Evolutionary conservation across 1,284 basidiomycete species (phyloP).

Genomic region (Trametes sp.): DNA sequence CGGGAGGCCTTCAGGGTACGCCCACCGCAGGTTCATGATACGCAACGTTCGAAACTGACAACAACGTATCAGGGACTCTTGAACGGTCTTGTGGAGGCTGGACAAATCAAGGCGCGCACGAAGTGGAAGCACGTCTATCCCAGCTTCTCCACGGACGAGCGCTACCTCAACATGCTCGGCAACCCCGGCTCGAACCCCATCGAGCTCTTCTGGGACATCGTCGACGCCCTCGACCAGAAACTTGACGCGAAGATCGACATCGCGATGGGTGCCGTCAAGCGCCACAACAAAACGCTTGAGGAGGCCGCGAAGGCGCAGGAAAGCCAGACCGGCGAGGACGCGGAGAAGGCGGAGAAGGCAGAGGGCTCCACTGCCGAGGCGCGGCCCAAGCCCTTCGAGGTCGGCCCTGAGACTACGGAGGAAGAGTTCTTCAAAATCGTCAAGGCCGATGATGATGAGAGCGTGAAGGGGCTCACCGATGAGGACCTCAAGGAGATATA

Average conservation of each 20-base stretch:
- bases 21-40: not conserved
- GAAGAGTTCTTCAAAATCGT: conserved; percentile 69
- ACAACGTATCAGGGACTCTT: conserved; percentile 76
- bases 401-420: conserved; percentile 64
- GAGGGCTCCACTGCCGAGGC: not conserved
- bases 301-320: not conserved
- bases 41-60: no score
- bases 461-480: conserved; percentile 54
- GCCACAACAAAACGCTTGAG: conserved; percentile 47
- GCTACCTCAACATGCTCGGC: conserved; percentile 89
- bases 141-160: conserved; percentile 75
- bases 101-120: conserved; percentile 80
- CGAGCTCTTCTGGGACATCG: conserved; percentile 95
- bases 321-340: conserved; percentile 42
- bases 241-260: conserved; percentile 79
- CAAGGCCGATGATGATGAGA: conserved; percentile 58
- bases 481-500: conserved; percentile 70
- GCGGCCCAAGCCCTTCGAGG: conserved; percentile 50
- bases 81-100: conserved; percentile 67
- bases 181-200: conserved; percentile 93
- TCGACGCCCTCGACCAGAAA: conserved; percentile 87
- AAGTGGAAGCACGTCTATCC: conserved; percentile 94
- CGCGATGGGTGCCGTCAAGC: conserved; percentile 67
- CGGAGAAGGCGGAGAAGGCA: conserved; percentile 32
- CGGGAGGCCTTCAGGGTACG: conserved; percentile 86